Conservation (phyloP, 176 grass and related monocot species). For the Eragrostis nindensis region DNA sequence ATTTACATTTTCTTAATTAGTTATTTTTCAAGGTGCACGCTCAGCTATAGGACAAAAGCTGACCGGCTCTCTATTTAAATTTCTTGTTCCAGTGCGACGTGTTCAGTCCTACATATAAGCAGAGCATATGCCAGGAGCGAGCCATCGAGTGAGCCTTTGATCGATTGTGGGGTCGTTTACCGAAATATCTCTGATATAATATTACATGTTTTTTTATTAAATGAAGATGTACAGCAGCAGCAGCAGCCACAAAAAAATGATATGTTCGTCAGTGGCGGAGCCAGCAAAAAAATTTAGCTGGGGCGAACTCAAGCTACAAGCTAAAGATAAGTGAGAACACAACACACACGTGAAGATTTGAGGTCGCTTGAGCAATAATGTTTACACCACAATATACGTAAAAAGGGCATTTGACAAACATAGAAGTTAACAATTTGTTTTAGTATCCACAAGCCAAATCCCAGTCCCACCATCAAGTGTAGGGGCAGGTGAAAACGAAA, state of each 20-base stretch:
- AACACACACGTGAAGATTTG: too few relatives aligned
- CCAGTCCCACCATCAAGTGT: too few relatives aligned
- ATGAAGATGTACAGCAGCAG: background rate
- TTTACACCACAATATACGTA: too few relatives aligned
- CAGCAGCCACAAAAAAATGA: background rate
- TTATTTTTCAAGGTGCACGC: conserved; percentile 14
- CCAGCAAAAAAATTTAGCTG: too few relatives aligned
- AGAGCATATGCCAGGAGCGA: conserved; percentile 15
- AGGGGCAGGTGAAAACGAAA: too few relatives aligned
- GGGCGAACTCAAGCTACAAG: too few relatives aligned
- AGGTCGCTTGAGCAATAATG: too few relatives aligned
- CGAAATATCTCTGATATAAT: background rate
- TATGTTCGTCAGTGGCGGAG: too few relatives aligned
- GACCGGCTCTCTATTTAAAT: background rate
- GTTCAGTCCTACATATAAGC: background rate
- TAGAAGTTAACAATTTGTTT: too few relatives aligned
- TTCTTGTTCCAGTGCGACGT: background rate
- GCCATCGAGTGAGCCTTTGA: background rate
- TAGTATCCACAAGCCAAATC: too few relatives aligned
- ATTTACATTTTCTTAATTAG: background rate
- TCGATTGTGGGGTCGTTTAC: background rate
- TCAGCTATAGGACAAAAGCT: conserved; percentile 16
- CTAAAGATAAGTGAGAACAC: too few relatives aligned
- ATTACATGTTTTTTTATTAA: background rate
- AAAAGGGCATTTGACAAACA: too few relatives aligned